phyloP scores from a whole-genome alignment of 2,329 filamentous ascomycete genomes.

The Myriangium duriaei region DNA sequence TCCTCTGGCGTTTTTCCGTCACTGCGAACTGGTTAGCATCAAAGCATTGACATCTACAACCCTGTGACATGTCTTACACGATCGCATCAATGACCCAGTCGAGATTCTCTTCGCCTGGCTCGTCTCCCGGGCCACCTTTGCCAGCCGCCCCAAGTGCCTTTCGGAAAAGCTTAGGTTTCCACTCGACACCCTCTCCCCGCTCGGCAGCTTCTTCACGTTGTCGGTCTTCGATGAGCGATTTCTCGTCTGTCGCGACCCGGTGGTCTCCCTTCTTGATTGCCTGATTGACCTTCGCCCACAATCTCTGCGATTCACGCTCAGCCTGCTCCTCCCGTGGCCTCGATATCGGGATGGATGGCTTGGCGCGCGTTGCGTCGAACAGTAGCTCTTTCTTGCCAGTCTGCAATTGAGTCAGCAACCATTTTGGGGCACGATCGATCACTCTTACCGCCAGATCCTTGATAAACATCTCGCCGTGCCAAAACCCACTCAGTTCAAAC shows the following conservation, averaged over 20 bases:
- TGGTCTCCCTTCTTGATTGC: constrained; percentile 81
- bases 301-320: constrained; percentile 74
- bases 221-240: constrained; percentile 87
- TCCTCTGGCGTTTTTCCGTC: constrained; percentile 56
- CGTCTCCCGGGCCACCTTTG: constrained; percentile 37
- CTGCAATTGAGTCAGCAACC: constrained; percentile 31
- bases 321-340: constrained; percentile 77
- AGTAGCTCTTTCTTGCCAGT: constrained; percentile 81
- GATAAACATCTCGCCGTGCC: constrained; percentile 91
- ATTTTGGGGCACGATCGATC: not conserved
- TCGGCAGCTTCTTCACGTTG: constrained; percentile 81
- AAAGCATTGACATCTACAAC: constrained; percentile 7
- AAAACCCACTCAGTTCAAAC: constrained; percentile 85
- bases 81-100: constrained; percentile 90
- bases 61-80: constrained; percentile 46
- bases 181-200: constrained; percentile 68
- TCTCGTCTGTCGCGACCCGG: constrained; percentile 80
- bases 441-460: constrained; percentile 61
- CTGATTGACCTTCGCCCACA: constrained; percentile 72
- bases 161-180: constrained; percentile 79
- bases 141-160: constrained; percentile 57
- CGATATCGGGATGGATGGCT: constrained; percentile 58
- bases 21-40: constrained; percentile 26
- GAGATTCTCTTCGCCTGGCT: constrained; percentile 75
- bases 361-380: constrained; percentile 73